Base-by-base conservation (phyloP, 2,329 filamentous ascomycete genomes). In the Gaeumannomyces tritici region DNA sequence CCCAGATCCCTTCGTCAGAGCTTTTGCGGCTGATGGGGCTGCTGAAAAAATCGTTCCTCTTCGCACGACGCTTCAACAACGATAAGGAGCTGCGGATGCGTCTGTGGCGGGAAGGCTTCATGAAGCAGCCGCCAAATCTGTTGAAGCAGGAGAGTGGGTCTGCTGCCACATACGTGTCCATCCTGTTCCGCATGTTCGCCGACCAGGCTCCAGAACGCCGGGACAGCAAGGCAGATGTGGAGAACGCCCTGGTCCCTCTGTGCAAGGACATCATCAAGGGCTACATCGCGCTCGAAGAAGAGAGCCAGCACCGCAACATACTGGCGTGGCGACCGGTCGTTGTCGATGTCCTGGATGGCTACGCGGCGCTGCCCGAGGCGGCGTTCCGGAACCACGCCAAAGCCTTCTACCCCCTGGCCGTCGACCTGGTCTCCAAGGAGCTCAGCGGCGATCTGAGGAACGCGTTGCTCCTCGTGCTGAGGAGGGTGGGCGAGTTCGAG, bases 111-210 rank as follows among this genome's bases (percentile, higher is more conserved):
- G 95, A 99, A 73, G 95, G 96, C 0, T 99, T 99, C 81, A 99
- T 99, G 95, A 96, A 96, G 77, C 95, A 99, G 73, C 93, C 95
- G 21, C 95, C 95, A 3, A 99, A 99, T 70, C 81, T 99, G 15
- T 83, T 99, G 33, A 99, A 99, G 78, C 95, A 99, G 73, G 95
- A 99, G 77, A 91, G 86, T 65, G 93, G 95, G 55, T 90, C 89
- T 62, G 95, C 95, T 0, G 90, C 91, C 2, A 97, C 96, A 1
- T 99, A 99, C 73, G 91, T 99, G 47, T 89, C 89, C 65, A 99
- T 99, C 67, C 79, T 99, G 31, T 91, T 99, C 76, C 84, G 95
- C 60, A 99, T 99, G 95, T 99, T 96, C 75, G 89, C 91, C 59
- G 95, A 99, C 71, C 88, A 89, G 64, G 85, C 88, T 51, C 87